phyloP scores from a whole-genome alignment of 768 basidiomycete species.

The Pleurotus sapidus region DNA sequence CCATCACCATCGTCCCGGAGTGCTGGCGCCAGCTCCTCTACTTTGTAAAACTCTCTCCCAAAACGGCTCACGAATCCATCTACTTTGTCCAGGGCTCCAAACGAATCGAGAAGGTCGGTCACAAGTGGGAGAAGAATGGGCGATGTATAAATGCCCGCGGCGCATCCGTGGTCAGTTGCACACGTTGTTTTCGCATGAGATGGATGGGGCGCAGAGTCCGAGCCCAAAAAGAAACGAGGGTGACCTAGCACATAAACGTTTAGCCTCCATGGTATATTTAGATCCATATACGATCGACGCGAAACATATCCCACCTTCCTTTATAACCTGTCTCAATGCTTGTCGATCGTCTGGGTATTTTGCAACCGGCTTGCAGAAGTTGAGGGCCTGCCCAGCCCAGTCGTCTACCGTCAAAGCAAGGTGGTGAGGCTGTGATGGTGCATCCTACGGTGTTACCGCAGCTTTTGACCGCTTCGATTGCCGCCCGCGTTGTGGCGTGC shows the following conservation, averaged over 20 bases:
- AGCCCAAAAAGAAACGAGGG: conserved; percentile 95
- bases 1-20: conserved; percentile 27
- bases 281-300: not conserved
- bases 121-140: conserved; percentile 88
- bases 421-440: conserved; percentile 97
- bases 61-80: conserved; percentile 75
- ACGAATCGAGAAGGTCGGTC: conserved; percentile 84
- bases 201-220: conserved; percentile 94
- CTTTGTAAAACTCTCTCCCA: conserved; percentile 77
- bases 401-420: conserved; percentile 92
- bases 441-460: conserved; percentile 86
- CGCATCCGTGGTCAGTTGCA: conserved; percentile 71
- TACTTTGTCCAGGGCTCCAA: conserved; percentile 80
- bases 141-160: conserved; percentile 95
- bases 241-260: conserved; percentile 50
- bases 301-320: conserved; percentile 50
- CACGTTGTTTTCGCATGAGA: conserved; percentile 64
- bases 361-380: conserved; percentile 97
- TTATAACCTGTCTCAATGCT: conserved; percentile 76
- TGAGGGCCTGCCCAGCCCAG: conserved; percentile 93
- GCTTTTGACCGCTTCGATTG: conserved; percentile 80
- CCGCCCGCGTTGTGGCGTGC: conserved; percentile 92
- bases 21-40: not conserved
- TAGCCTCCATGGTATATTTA: not conserved
- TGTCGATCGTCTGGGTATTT: conserved; percentile 91